A percentile compares a stretch with the other conserved stretches of the same genome.
Evolutionary conservation across 208 protist species (phyloP).

Genomic region (Herpetomonas samuelpessoai): DNA sequence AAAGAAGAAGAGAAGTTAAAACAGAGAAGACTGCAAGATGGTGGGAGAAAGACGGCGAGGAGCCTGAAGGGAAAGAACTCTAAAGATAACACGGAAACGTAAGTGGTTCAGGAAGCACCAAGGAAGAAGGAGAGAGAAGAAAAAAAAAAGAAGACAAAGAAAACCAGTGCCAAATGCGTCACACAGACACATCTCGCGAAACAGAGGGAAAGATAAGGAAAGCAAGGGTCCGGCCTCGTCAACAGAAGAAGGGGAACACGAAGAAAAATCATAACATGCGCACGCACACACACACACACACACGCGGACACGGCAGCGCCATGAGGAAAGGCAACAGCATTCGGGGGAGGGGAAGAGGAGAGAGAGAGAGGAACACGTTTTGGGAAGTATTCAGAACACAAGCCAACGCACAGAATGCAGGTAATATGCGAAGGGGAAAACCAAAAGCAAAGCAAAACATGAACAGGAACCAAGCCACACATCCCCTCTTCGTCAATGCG

Average conservation of each 20-base stretch:
- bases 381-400: conserved; percentile 1
- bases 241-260: neutral
- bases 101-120: neutral
- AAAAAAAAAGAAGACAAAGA: neutral
- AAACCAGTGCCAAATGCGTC: conserved; percentile 2
- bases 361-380: conserved; percentile 6
- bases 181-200: neutral
- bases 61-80: conserved; percentile 10
- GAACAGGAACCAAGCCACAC: too few species aligned
- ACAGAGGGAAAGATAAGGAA: conserved; percentile 6
- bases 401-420: conserved; percentile 6
- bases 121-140: neutral
- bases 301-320: neutral
- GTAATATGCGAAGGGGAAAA: neutral
- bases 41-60: neutral
- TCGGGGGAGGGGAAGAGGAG: neutral
- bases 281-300: conserved; percentile 2
- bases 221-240: neutral
- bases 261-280: conserved; percentile 1
- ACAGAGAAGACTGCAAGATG: neutral
- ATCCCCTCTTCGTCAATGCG: too few species aligned
- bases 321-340: neutral
- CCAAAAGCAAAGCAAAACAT: too few species aligned
- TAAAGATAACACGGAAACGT: conserved; percentile 2
- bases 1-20: conserved; percentile 1